Percentiles rank a stretch among this genome's conserved stretches.
phyloP scores from a whole-genome alignment of 495 filamentous ascomycete species.

The Entonaema liquescens region DNA sequence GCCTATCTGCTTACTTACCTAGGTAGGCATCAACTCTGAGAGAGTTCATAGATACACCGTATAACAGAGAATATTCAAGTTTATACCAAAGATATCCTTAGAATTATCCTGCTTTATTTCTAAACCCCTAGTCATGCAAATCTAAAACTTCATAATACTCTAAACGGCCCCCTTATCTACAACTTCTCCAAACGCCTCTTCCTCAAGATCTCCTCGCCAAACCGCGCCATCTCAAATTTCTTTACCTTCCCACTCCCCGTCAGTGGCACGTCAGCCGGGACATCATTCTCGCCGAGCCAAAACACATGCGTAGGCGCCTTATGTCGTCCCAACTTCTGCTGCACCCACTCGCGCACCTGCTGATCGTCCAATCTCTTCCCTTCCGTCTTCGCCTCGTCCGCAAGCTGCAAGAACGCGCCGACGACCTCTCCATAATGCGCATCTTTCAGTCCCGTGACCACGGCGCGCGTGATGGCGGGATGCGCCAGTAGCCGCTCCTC shows the following conservation, averaged over 20 bases:
- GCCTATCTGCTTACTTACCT: no score
- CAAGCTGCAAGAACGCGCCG: conserved; percentile 64
- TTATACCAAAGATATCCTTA: not conserved
- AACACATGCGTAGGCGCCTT: conserved; percentile 74
- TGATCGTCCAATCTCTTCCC: conserved; percentile 53
- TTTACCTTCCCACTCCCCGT: conserved; percentile 78
- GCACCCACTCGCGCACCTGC: conserved; percentile 66
- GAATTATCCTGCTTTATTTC: not conserved
- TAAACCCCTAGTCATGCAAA: not conserved
- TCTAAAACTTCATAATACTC: not conserved
- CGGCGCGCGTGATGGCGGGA: conserved; percentile 61
- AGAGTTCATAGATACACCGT: no score
- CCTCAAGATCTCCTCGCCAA: conserved; percentile 61
- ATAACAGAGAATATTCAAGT: no score
- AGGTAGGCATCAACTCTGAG: no score
- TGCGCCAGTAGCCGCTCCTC: conserved; percentile 71
- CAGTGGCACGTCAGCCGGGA: conserved; percentile 64
- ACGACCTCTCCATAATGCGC: conserved; percentile 73
- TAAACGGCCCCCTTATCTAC: conserved; percentile 24
- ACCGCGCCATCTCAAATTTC: conserved; percentile 70
- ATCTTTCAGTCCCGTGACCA: conserved; percentile 71
- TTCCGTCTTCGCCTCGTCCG: conserved; percentile 17
- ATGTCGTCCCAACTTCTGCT: conserved; percentile 68
- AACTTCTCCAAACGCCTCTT: conserved; percentile 51
- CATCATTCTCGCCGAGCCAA: conserved; percentile 69